Conservation (phyloP, 2,329 filamentous ascomycete species). For the Lasiodiplodia theobromae region DNA sequence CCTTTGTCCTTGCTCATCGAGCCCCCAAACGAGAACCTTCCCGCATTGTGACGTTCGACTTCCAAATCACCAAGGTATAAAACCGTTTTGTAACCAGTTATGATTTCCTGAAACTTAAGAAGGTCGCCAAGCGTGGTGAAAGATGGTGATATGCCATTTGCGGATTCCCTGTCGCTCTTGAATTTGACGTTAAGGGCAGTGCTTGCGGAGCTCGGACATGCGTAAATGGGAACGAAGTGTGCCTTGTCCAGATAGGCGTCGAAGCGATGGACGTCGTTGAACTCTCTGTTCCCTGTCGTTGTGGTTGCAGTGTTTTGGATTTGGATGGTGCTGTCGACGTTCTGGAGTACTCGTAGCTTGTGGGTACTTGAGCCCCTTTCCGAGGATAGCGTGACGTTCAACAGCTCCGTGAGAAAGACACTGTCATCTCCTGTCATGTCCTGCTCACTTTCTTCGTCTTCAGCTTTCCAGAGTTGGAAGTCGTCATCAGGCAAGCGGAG, state of each 20-base stretch:
- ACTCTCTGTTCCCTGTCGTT: constrained; percentile 8
- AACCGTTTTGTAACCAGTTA: constrained; percentile 14
- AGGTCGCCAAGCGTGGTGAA: constrained; percentile 24
- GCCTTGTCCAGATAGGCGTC: constrained; percentile 15
- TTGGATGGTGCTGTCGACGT: constrained; percentile 20
- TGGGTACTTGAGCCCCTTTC: constrained; percentile 10
- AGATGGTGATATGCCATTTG: constrained; percentile 30
- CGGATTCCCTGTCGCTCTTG: constrained; percentile 25
- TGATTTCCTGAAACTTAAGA: constrained; percentile 20
- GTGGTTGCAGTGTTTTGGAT: constrained; percentile 11
- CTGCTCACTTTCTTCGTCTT: neutral
- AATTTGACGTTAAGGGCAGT: constrained; percentile 7
- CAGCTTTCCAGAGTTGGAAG: constrained; percentile 5
- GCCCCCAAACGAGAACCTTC: constrained; percentile 17
- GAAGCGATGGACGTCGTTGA: constrained; percentile 23
- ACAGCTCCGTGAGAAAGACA: constrained; percentile 16
- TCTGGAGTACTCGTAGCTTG: constrained; percentile 22
- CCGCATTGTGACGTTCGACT: constrained; percentile 26
- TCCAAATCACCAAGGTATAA: constrained; percentile 25
- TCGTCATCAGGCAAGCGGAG: constrained; percentile 6
- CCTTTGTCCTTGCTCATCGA: constrained; percentile 25
- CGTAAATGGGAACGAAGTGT: constrained; percentile 15
- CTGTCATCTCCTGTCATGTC: neutral
- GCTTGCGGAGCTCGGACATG: constrained; percentile 10
- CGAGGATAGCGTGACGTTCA: constrained; percentile 1